phyloP scores from a whole-genome alignment of 176 grass and related monocot species.

The Ensete glaucum region DNA sequence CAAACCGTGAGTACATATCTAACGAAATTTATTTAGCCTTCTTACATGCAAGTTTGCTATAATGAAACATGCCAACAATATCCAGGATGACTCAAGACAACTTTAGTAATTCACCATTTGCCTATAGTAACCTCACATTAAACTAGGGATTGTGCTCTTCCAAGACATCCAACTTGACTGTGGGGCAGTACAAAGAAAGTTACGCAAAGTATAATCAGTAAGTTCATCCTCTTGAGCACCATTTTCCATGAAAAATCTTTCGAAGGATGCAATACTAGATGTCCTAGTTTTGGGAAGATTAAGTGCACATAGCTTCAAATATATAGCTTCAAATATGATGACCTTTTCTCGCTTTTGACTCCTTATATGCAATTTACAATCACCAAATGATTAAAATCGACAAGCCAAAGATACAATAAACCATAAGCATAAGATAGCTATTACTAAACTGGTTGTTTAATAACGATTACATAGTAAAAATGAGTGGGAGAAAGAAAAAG shows the following conservation, averaged over 20 bases:
- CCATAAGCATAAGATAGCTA: background rate
- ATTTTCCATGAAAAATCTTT: background rate
- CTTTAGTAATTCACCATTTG: too few species aligned
- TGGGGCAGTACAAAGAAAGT: background rate
- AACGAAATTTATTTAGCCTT: too few species aligned
- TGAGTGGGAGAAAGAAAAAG: background rate
- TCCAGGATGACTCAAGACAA: too few species aligned
- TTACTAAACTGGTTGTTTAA: background rate
- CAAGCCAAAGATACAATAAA: background rate
- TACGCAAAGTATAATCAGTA: background rate
- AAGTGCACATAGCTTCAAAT: background rate
- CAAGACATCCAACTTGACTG: background rate
- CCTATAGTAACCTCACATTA: too few species aligned
- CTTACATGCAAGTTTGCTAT: too few species aligned
- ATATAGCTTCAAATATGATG: background rate
- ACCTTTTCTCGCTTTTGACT: background rate
- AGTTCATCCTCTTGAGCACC: background rate
- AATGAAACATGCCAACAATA: too few species aligned
- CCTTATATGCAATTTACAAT: background rate
- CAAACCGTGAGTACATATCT: too few species aligned
- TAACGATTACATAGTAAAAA: background rate
- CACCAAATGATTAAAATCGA: background rate
- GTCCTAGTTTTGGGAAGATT: background rate
- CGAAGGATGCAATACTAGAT: background rate
- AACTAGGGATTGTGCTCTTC: too few species aligned